phyloP scores from a whole-genome alignment of 805 yeast species.

The Sugiyamaella lignohabitans region DNA sequence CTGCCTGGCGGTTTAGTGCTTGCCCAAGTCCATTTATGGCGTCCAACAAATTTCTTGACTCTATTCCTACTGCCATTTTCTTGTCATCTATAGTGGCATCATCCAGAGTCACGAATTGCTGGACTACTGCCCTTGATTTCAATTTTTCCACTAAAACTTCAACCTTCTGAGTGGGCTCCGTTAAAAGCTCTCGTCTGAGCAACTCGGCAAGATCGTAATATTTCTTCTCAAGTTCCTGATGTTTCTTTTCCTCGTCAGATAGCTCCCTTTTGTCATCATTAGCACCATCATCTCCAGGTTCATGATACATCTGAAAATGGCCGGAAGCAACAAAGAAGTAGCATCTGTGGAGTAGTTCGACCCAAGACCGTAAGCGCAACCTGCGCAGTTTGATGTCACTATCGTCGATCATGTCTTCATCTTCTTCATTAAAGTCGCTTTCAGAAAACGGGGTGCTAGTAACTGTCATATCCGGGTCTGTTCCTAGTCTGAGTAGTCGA shows the following conservation, averaged over 20 bases:
- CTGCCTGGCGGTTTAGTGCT: constrained; percentile 46
- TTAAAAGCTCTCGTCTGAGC: constrained; percentile 47
- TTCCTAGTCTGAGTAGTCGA: constrained; percentile 1
- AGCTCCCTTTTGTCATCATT: constrained; percentile 13
- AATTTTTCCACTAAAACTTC: constrained; percentile 10
- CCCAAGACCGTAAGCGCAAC: constrained; percentile 37
- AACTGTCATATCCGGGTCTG: constrained; percentile 3
- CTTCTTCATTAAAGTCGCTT: constrained; percentile 19
- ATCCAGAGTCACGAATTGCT: constrained; percentile 21
- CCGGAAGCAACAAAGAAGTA: constrained; percentile 74
- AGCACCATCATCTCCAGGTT: constrained; percentile 17
- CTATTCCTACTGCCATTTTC: constrained; percentile 17
- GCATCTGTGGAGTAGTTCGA: constrained; percentile 64
- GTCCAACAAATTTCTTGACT: constrained; percentile 15
- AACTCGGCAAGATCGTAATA: constrained; percentile 58
- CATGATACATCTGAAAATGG: constrained; percentile 48
- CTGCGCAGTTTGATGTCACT: constrained; percentile 5
- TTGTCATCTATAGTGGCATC: constrained; percentile 19
- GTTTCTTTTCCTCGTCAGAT: constrained; percentile 17
- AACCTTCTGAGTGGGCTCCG: constrained; percentile 33
- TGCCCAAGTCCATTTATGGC: constrained; percentile 16
- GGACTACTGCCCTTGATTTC: constrained; percentile 11
- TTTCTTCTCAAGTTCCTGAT: constrained; percentile 43
- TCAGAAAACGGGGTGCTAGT: constrained; percentile 17
- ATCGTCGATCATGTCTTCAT: constrained; percentile 11